Conservation (phyloP, 176 grass and related monocot genomes). For the Aegilops tauschii region DNA sequence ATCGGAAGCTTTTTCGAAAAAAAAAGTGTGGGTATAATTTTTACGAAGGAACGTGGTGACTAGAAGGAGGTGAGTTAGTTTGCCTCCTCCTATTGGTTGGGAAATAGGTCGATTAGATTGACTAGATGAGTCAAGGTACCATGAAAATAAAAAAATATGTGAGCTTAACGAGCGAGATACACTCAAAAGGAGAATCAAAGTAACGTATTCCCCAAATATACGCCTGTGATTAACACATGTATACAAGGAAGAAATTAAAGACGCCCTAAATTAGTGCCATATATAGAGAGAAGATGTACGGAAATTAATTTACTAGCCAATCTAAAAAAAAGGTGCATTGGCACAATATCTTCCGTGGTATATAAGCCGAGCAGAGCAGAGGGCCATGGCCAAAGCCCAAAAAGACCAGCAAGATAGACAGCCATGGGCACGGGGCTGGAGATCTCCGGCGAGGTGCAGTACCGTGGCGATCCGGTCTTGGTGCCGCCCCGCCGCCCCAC, state of each 20-base stretch:
- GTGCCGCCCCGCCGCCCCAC: slow-evolving; percentile 53
- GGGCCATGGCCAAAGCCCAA: background rate
- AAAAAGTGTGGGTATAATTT: too few species aligned
- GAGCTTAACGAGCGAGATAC: background rate
- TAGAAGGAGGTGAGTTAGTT: too few species aligned
- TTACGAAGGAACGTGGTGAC: too few species aligned
- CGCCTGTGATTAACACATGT: background rate
- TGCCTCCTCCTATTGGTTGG: too few species aligned
- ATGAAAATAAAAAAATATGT: too few species aligned
- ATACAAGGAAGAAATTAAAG: background rate
- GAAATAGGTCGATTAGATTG: too few species aligned
- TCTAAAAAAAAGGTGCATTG: background rate
- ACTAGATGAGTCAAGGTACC: too few species aligned
- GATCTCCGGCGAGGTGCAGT: slow-evolving; percentile 62
- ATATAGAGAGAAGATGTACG: background rate
- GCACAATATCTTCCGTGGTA: background rate
- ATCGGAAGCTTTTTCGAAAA: too few species aligned
- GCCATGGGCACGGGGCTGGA: background rate
- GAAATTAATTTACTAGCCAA: background rate
- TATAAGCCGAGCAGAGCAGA: background rate
- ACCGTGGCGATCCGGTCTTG: slow-evolving; percentile 31
- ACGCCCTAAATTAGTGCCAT: background rate
- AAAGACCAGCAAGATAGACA: background rate
- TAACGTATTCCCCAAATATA: too few species aligned
- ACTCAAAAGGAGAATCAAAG: background rate